Base-by-base conservation (phyloP, 2,329 filamentous ascomycete genomes). In the Ampelomyces quisqualis region DNA sequence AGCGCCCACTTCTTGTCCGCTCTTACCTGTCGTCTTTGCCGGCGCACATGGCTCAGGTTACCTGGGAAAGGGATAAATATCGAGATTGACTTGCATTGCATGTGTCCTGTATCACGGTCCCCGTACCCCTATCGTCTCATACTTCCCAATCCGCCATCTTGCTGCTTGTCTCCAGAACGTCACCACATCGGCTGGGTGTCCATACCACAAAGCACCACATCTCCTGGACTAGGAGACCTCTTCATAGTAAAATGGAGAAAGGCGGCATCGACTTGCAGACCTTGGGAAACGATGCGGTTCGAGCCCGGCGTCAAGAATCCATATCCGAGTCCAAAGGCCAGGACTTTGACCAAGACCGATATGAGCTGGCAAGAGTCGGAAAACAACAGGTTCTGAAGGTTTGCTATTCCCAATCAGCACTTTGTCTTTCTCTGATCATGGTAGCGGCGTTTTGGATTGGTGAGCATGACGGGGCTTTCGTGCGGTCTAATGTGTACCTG, bases 401-500 rank as follows among this genome's bases (percentile, higher is more conserved):
- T 24, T 19, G 53, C 34, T 2, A 18, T 9, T n/a, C 5, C 8
- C 2, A 17, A 13, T 2, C 11, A 30, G 22, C 15, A 34, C 6
- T 7, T 14, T 19, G 11, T 11, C 32, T 7, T 13, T 6, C 20
- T 21, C 47, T 62, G 33, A 57, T n/a, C 7, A 9, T 15, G 15
- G 11, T 31, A 68, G 65, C 64, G 65, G 26, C 63, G 62, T 30
- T 69, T 69, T 26, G 64, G 64, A 11, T 36, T 69, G 38, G 58
- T 68, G 32, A 62, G 58, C 19, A 68, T 68, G 58, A 64, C 64
- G 5, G 65, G 65, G 19, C 53, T 69, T 15, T 64, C 64, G 5
- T 67, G 64, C 24, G 61, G 60, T 17, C 48, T 69, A 33, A 66
- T 69, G 62, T 63, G 62, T 19, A 68, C 65, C 22, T 69, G 65